Percentiles rank a stretch among this genome's conserved stretches.
Conservation (phyloP, 441 rosid genomes). For the Populus tomentosa region DNA sequence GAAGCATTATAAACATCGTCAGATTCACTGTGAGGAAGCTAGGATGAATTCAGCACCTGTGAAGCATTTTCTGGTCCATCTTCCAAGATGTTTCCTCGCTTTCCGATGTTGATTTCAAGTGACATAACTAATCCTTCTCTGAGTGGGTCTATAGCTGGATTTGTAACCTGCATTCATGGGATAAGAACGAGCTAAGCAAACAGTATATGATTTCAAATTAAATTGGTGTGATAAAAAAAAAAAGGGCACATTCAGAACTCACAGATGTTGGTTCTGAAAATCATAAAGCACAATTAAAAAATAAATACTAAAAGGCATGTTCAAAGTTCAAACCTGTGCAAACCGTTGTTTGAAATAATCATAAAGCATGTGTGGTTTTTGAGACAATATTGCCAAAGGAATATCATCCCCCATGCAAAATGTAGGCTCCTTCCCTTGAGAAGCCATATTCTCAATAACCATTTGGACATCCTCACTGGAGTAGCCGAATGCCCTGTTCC, state of each 20-base stretch:
- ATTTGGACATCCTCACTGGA: conserved; percentile 99
- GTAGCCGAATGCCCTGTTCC: conserved; percentile 89
- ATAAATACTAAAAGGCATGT: not conserved
- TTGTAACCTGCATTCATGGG: conserved; percentile 66
- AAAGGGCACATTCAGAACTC: too few relatives aligned
- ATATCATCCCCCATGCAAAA: too few relatives aligned
- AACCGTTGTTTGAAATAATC: conserved; percentile 99
- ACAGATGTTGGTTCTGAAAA: conserved; percentile 27
- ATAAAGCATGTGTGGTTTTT: conserved; percentile 84
- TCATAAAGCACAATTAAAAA: conserved; percentile 3
- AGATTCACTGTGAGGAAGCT: too few relatives aligned
- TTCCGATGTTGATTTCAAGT: too few relatives aligned
- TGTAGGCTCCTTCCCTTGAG: conserved; percentile 47
- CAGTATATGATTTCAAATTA: not conserved
- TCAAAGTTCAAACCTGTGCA: conserved; percentile 70
- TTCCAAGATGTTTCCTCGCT: too few relatives aligned
- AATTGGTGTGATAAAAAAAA: not conserved
- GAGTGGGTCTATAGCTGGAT: conserved; percentile 98
- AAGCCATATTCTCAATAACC: conserved; percentile 97
- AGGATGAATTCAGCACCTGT: too few relatives aligned
- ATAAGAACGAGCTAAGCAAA: conserved; percentile 1
- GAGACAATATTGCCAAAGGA: conserved; percentile 35
- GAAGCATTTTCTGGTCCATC: too few relatives aligned
- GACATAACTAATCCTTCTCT: too few relatives aligned
- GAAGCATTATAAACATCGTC: too few relatives aligned